Base-by-base conservation (phyloP, 768 basidiomycete species). In the Astraeus odoratus region DNA sequence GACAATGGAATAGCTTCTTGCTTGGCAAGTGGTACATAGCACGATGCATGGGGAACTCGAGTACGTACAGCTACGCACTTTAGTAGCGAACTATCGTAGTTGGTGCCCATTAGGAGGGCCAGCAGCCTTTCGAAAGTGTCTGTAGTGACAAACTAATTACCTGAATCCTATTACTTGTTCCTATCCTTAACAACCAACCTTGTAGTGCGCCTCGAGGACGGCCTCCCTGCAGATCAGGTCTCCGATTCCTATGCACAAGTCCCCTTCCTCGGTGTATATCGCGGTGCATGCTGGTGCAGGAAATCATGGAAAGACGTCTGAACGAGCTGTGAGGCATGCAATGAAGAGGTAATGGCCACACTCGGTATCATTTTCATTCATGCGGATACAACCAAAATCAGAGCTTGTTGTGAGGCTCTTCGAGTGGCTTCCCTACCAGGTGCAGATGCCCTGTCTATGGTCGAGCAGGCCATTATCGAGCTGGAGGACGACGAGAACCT, bases 201-300 rank as follows among this genome's bases (percentile, higher is more conserved):
- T n/a, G n/a, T n/a, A n/a, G n/a, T n/a, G n/a, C n/a, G n/a, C n/a
- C n/a, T n/a, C n/a, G n/a, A n/a, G n/a, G n/a, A n/a, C n/a, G n/a
- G n/a, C n/a, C n/a, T n/a, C n/a, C n/a, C n/a, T n/a, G n/a, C n/a
- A n/a, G n/a, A n/a, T n/a, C n/a, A n/a, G n/a, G n/a, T n/a, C n/a
- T n/a, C n/a, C 27, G 6, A 13, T 19, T 20, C 4, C 24, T 25
- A 16, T 19, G 9, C 5, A 7, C 16, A 55, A 56, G 55, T 29
- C 46, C 15, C 25, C 40, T 5, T 26, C 29, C 19, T 51, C 51
- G 67, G 50, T 66, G 31, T 76, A 72, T 50, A 63, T 87, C 46
- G 78, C 77, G 3, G 82, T 86, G 9, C 88, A 91, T 52, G 87
- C 83, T 9, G 88, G 88, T 24, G 88, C 88, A 22, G 88, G 87